Evolutionary conservation across 805 yeast species (phyloP).

Genomic region (Myxozyma neotropica): DNA sequence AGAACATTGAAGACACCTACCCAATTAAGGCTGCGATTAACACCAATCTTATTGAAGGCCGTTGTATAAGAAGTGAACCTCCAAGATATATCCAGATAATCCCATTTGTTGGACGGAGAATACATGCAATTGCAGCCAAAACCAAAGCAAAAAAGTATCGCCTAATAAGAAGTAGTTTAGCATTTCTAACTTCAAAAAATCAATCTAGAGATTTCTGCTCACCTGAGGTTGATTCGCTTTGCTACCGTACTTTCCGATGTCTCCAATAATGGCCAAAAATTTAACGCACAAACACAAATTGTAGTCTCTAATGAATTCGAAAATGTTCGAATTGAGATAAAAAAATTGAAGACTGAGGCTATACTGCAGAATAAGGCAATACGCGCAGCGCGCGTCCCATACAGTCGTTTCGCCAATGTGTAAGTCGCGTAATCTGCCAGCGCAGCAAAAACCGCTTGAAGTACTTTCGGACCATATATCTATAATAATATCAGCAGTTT

Average conservation of each 20-base stretch:
- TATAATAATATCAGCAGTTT: not conserved
- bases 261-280: conserved; percentile 68
- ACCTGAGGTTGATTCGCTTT: not conserved
- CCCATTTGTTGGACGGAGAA: conserved; percentile 83
- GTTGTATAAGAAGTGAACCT: conserved; percentile 35
- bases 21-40: conserved; percentile 24
- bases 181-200: not conserved
- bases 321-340: conserved; percentile 76
- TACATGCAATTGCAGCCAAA: conserved; percentile 36
- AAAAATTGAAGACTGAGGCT: conserved; percentile 79
- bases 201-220: not conserved
- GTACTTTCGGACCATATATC: conserved; percentile 58
- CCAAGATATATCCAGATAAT: conserved; percentile 76
- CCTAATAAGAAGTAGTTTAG: not conserved
- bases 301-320: conserved; percentile 80
- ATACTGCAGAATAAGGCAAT: conserved; percentile 52
- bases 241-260: not conserved
- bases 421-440: conserved; percentile 67
- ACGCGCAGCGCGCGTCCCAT: conserved; percentile 28
- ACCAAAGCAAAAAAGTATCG: conserved; percentile 47
- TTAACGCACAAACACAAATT: conserved; percentile 65
- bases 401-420: conserved; percentile 48
- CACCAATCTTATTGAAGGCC: conserved; percentile 19
- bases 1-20: conserved; percentile 22
- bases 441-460: conserved; percentile 71